Percentiles rank a stretch among this genome's conserved stretches.
Conservation (phyloP, 345 rosid genomes). For the Camelina laxa region DNA sequence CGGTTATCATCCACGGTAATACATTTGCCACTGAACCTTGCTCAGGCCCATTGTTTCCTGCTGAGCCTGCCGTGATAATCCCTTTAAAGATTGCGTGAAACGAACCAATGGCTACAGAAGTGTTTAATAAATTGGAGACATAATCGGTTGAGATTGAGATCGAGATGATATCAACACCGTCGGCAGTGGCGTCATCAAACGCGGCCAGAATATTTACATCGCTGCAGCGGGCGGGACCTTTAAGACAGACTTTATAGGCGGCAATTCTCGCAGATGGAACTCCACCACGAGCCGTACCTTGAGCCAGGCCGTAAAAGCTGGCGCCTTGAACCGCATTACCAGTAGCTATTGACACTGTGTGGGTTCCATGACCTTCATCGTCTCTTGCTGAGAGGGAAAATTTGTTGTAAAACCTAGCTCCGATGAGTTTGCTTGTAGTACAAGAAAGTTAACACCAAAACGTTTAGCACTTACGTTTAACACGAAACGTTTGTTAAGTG, state of each 20-base stretch:
- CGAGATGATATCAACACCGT: constrained; percentile 41
- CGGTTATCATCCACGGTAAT: constrained; percentile 47
- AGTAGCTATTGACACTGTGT: constrained; percentile 43
- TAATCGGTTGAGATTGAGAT: not conserved
- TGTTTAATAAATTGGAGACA: not conserved
- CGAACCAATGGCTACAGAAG: constrained; percentile 45
- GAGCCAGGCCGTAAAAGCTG: constrained; percentile 36
- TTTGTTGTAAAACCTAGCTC: constrained; percentile 40
- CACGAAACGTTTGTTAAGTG: too few species aligned
- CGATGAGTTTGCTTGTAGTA: constrained; percentile 32
- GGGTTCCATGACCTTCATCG: constrained; percentile 39
- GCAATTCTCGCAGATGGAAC: constrained; percentile 36
- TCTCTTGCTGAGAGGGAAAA: constrained; percentile 31
- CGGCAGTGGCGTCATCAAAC: constrained; percentile 41
- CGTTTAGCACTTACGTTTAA: not conserved
- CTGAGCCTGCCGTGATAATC: constrained; percentile 45
- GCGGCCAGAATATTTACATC: constrained; percentile 33
- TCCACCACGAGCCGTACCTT: constrained; percentile 44
- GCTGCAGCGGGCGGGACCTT: not conserved
- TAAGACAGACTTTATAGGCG: constrained; percentile 30
- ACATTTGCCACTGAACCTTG: not conserved
- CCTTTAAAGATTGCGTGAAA: constrained; percentile 55
- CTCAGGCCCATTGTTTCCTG: constrained; percentile 45
- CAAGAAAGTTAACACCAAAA: constrained; percentile 21
- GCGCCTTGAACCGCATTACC: constrained; percentile 25